phyloP scores from a whole-genome alignment of 176 grass and related monocot genomes.

The Hordeum vulgare region MorexV3_pseudomolecules_assembly NC_058521.1:33585480-33585979 shows the following conservation, averaged over 20 bases:
- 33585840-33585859: not conserved
- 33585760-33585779: not conserved
- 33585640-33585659: not conserved
- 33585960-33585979: not conserved
- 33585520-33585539: not conserved
- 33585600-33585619: not conserved
- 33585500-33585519: conserved; percentile 51
- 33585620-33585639: not conserved
- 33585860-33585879: not conserved
- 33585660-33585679: not conserved
- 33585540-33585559: not conserved
- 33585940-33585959: not conserved
- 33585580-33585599: not conserved
- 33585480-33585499: conserved; percentile 92
- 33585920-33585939: not conserved
- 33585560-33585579: not conserved
- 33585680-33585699: too few relatives aligned
- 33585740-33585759: not conserved
- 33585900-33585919: not conserved
- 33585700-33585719: not conserved
- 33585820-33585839: not conserved
- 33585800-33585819: not conserved
- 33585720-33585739: not conserved
- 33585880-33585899: not conserved
- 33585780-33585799: conserved; percentile 14